Conservation (phyloP, 2,329 filamentous ascomycete species). For the Herpomyces periplanetae region DNA sequence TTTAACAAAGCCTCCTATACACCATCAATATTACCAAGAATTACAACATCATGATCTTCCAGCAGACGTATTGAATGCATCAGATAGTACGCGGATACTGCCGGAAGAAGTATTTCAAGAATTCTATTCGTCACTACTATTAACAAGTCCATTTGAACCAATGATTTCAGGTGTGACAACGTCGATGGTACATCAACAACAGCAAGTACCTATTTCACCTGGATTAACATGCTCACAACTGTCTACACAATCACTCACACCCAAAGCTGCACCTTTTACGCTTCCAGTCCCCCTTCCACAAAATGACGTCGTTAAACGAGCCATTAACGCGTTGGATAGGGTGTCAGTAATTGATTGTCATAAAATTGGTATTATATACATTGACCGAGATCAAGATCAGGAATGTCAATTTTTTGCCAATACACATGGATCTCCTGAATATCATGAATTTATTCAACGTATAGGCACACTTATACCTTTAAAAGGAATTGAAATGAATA, state of each 20-base stretch:
- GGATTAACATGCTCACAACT: too few relatives aligned
- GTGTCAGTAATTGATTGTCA: constrained; percentile 71
- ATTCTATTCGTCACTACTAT: constrained; percentile 14
- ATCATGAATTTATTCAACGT: constrained; percentile 41
- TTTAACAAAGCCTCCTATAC: constrained; percentile 7
- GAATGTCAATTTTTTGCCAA: constrained; percentile 64
- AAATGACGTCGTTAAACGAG: constrained; percentile 24
- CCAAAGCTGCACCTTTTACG: constrained; percentile 5
- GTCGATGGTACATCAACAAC: too few relatives aligned
- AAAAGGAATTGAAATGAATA: constrained; percentile 53
- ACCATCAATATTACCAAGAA: too few relatives aligned
- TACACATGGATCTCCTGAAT: constrained; percentile 46
- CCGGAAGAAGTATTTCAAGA: constrained; percentile 33
- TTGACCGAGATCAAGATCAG: constrained; percentile 43
- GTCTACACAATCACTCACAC: constrained; percentile 5
- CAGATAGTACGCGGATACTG: constrained; percentile 19
- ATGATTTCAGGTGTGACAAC: too few relatives aligned
- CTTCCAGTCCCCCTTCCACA: constrained; percentile 37
- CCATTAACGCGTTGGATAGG: constrained; percentile 43
- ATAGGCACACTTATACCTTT: constrained; percentile 46
- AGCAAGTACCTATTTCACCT: too few relatives aligned
- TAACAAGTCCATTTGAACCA: too few relatives aligned
- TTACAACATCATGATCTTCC: constrained; percentile 8
- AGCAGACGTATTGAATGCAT: constrained; percentile 9
- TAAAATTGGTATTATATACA: constrained; percentile 76